These are phyloP conservation scores for Cytospora piceicola DNA, from an alignment of 2,329 filamentous ascomycete species.

Conservation along the genomic window DNA sequence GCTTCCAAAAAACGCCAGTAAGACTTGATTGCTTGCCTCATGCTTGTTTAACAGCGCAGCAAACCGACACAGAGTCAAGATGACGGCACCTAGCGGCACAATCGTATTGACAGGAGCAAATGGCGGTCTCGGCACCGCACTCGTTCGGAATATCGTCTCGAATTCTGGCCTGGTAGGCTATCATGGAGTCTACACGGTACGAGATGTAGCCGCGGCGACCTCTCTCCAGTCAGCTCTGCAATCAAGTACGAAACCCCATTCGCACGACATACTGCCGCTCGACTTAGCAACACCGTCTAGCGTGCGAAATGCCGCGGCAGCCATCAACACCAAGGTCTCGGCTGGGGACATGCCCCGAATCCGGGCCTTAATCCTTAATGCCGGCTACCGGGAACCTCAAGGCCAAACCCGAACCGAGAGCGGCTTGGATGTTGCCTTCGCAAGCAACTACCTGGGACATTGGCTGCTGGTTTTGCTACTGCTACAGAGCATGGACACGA, in stretches of 20 bases:
- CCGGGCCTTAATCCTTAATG: constrained; percentile 44
- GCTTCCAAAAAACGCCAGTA: no score
- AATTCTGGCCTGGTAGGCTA: constrained; percentile 39
- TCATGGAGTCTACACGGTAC: constrained; percentile 43
- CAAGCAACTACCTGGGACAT: constrained; percentile 34
- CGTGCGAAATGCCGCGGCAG: constrained; percentile 36
- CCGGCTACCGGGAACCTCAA: constrained; percentile 34
- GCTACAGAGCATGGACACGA: constrained; percentile 35
- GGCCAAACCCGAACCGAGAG: constrained; percentile 30
- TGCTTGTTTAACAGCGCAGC: no score
- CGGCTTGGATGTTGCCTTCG: constrained; percentile 32
- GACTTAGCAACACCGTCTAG: constrained; percentile 39
- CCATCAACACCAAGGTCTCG: constrained; percentile 40
- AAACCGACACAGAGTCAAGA: not conserved
- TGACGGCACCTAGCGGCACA: constrained; percentile 33
- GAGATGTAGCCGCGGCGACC: constrained; percentile 39
- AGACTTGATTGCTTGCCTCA: no score
- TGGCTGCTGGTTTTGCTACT: constrained; percentile 34
- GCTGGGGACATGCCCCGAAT: constrained; percentile 43
- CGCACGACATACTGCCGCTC: constrained; percentile 40
- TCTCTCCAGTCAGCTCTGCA: constrained; percentile 36
- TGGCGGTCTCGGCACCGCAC: constrained; percentile 45
- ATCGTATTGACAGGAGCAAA: constrained; percentile 46
- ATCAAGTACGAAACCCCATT: constrained; percentile 33
- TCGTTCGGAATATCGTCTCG: constrained; percentile 39